Evolutionary conservation across 208 protist genomes (phyloP).

Genomic region (Histomonas meleagridis): DNA sequence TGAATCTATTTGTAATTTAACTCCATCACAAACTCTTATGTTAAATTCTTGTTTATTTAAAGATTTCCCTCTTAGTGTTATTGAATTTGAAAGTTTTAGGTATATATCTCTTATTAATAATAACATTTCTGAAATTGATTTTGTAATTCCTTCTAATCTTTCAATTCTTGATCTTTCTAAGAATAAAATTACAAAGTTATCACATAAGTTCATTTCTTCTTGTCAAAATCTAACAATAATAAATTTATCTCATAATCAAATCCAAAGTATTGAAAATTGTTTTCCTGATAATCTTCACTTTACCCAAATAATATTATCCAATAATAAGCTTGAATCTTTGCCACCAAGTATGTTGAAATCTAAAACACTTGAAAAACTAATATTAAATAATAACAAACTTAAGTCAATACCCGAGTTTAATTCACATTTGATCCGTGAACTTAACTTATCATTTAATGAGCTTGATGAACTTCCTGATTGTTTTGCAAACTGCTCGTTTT

Average conservation of each 20-base stretch:
- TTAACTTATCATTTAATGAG: neutral
- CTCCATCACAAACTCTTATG: neutral
- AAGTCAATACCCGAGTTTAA: neutral
- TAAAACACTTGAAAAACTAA: neutral
- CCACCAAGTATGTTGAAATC: neutral
- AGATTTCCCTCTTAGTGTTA: neutral
- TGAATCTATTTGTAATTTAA: too few species aligned
- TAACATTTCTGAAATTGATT: neutral
- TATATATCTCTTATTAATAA: neutral
- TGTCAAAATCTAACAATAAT: neutral
- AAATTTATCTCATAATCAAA: neutral
- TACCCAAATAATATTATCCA: neutral
- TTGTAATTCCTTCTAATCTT: neutral
- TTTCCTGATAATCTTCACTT: neutral
- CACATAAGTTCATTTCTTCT: neutral
- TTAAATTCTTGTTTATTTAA: neutral
- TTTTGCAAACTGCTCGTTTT: neutral
- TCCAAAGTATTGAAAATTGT: neutral
- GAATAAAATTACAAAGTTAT: neutral
- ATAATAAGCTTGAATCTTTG: neutral
- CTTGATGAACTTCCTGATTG: neutral
- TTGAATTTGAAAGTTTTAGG: neutral
- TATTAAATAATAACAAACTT: neutral
- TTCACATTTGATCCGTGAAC: neutral
- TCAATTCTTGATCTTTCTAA: neutral